A percentile compares a stretch with the other conserved stretches of the same genome.
Evolutionary conservation across 2,329 filamentous ascomycete genomes (phyloP).

Genomic region (Stagonosporopsis vannaccii): DNA sequence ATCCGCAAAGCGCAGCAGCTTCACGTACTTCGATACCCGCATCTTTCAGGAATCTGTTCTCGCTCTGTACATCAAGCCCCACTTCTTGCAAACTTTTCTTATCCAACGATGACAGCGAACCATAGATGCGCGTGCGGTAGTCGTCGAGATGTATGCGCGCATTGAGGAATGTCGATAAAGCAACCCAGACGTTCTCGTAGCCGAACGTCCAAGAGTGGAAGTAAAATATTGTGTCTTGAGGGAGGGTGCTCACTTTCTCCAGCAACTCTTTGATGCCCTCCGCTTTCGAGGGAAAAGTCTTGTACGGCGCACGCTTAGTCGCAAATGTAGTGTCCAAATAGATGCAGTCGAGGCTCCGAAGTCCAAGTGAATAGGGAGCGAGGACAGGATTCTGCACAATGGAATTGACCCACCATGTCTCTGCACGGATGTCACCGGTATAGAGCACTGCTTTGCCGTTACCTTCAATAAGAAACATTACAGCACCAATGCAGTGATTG

Average conservation of each 20-base stretch:
- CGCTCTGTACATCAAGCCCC: constrained; percentile 47
- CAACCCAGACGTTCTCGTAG: constrained; percentile 92
- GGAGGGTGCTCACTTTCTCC: constrained; percentile 71
- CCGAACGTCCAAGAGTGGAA: constrained; percentile 91
- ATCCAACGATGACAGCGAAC: constrained; percentile 57
- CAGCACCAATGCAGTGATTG: constrained; percentile 88
- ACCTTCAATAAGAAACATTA: constrained; percentile 91
- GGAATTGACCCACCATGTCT: constrained; percentile 83
- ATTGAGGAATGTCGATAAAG: constrained; percentile 73
- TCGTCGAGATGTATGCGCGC: constrained; percentile 81
- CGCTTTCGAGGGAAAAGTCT: constrained; percentile 69
- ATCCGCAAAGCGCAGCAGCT: constrained; percentile 74
- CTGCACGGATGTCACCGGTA: constrained; percentile 86
- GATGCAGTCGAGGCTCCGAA: constrained; percentile 71
- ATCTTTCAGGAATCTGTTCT: constrained; percentile 31
- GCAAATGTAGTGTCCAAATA: constrained; percentile 90
- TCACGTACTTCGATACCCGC: constrained; percentile 59
- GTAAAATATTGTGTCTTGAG: constrained; percentile 79
- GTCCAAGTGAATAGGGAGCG: constrained; percentile 69
- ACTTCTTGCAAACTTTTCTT: constrained; percentile 35
- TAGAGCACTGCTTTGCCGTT: constrained; percentile 78
- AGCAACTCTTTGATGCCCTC: constrained; percentile 79
- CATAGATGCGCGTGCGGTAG: constrained; percentile 79
- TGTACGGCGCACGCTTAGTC: constrained; percentile 57
- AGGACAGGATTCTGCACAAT: constrained; percentile 75